Evolutionary conservation across 345 rosid genomes (phyloP).

Genomic region (Camelina neglecta): DNA sequence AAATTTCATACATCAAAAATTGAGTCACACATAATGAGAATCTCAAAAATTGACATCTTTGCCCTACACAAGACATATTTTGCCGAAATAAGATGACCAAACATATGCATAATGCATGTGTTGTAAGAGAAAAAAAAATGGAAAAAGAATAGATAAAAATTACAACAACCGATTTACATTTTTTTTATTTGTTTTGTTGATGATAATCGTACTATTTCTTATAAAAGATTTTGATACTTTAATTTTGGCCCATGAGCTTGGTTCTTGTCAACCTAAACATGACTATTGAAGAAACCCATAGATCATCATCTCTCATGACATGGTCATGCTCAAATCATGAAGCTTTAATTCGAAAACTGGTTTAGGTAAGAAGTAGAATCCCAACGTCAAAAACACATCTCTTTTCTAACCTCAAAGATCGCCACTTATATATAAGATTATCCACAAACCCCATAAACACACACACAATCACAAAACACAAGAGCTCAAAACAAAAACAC

Average conservation of each 20-base stretch:
- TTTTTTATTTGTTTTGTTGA: not conserved
- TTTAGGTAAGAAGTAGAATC: slow-evolving; percentile 46
- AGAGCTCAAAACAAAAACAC: slow-evolving; percentile 14
- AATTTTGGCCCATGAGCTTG: not conserved
- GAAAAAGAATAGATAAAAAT: too few species aligned
- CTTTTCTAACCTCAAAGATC: slow-evolving; percentile 12
- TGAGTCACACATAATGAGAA: not conserved
- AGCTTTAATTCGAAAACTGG: slow-evolving; percentile 1
- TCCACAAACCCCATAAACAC: not conserved
- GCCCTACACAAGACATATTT: not conserved
- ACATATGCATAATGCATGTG: not conserved
- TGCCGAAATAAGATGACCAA: not conserved
- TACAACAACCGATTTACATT: not conserved
- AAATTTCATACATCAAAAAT: not conserved
- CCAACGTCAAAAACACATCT: slow-evolving; percentile 34
- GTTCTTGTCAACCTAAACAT: not conserved
- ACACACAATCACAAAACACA: slow-evolving; percentile 29
- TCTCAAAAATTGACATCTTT: not conserved
- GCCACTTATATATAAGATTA: slow-evolving; percentile 23
- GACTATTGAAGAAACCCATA: not conserved
- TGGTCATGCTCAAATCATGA: slow-evolving; percentile 38
- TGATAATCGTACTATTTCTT: not conserved
- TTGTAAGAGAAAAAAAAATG: not conserved
- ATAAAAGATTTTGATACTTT: not conserved
- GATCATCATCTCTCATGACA: not conserved